Evolutionary conservation across 306 rosid species (phyloP), one percentile per base, ranked within the genome.

Genomic region (Benincasa hispida): DNA sequence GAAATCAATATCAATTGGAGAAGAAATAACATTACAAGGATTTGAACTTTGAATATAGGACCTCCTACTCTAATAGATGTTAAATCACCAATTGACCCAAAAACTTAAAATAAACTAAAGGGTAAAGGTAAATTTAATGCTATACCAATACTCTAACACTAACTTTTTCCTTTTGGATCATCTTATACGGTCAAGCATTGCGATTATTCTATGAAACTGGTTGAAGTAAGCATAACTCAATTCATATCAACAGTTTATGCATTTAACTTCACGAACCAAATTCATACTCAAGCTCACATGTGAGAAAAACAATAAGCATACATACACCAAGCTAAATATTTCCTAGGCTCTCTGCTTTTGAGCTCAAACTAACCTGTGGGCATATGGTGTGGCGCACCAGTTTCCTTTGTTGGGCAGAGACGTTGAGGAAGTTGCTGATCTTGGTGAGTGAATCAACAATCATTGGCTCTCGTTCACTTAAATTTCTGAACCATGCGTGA

Each of bases 391-490:
- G 65, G 34, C 96, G 96, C 56, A 92, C 87, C n/a, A 79, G 12
- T 85, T 91, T 92, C 82, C 93, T 87, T 58, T 94, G 98, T 54
- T 94, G 98, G 25, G 95, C 91, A 76, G 97, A 55, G 28, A 91
- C 82, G 74, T 75, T 76, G 8, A 94, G 83, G 75, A 87, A 75
- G 81, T 89, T 87, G 82, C 95, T 79, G 32, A 90, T 87, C 83
- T 85, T 77, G 60, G 91, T 78, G 3, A 94, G 86, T 3, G 95
- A 89, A 81, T 81, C 88, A 80, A 94, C 82, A 57, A 86, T 75
- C 85, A 87, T 74, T 21, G 92, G 78, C 67, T 82, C 89, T 79
- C 97, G 88, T 77, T 89, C 99, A 19, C 74, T 79, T n/a, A 87
- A 81, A 77, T 84, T 77, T 55, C 86, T 68, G 67, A 94, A 94